Conservation (phyloP, 2,329 filamentous ascomycete genomes). For the Arachnopeziza araneosa region DNA sequence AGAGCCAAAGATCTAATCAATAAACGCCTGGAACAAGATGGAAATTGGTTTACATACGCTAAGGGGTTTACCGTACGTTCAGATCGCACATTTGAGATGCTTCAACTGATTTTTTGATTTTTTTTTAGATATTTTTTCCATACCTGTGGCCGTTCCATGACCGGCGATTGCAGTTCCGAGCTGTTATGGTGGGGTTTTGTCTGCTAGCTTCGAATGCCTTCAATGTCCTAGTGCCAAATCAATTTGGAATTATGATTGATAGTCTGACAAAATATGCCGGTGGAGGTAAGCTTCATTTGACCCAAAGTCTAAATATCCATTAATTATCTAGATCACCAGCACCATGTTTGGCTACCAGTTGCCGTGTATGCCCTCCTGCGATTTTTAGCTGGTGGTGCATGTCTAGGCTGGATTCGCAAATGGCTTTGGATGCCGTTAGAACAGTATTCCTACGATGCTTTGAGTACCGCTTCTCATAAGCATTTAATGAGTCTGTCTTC, state of each 20-base stretch:
- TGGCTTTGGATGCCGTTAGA: constrained; percentile 50
- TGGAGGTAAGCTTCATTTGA: constrained; percentile 15
- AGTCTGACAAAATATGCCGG: constrained; percentile 47
- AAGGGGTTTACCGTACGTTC: constrained; percentile 58
- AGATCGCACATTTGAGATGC: neutral
- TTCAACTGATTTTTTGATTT: neutral
- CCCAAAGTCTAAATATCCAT: too few relatives aligned
- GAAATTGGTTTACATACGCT: constrained; percentile 71
- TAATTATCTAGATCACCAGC: constrained; percentile 21
- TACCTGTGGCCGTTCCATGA: constrained; percentile 72
- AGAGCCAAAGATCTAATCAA: constrained; percentile 53
- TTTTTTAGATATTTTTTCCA: constrained; percentile 61
- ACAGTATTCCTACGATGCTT: constrained; percentile 50
- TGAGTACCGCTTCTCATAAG: constrained; percentile 56
- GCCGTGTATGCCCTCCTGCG: constrained; percentile 43
- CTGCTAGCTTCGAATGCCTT: constrained; percentile 66
- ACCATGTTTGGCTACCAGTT: constrained; percentile 47
- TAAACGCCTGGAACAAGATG: constrained; percentile 66
- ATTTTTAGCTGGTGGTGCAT: constrained; percentile 45
- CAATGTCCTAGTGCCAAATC: constrained; percentile 73
- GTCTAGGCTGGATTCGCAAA: constrained; percentile 43
- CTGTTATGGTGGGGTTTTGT: constrained; percentile 60
- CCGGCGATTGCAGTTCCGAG: constrained; percentile 59
- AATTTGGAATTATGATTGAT: constrained; percentile 74
- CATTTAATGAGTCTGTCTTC: constrained; percentile 65